Evolutionary conservation across 75 land plant genomes (phyloP).

Genomic region (Cupressus sempervirens): DNA sequence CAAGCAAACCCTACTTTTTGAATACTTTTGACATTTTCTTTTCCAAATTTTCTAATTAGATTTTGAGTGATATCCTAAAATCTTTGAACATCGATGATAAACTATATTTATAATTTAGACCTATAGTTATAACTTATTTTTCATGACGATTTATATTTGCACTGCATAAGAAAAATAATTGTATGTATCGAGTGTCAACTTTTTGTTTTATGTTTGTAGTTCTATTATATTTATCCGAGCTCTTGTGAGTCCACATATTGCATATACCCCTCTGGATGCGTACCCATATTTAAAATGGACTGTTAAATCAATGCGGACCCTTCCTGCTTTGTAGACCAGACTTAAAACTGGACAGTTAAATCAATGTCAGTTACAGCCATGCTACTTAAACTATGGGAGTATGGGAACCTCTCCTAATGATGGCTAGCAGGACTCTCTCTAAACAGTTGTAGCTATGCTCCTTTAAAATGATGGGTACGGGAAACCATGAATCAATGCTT

Average conservation of each 20-base stretch:
- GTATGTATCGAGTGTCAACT: not conserved
- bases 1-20: no score
- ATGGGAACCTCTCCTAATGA: not conserved
- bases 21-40: no score
- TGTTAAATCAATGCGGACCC: not conserved
- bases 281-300: not conserved
- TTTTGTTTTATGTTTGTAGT: not conserved
- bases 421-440: not conserved
- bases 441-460: not conserved
- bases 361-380: not conserved
- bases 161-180: no score
- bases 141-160: not conserved
- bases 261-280: not conserved
- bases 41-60: no score
- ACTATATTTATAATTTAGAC: no score
- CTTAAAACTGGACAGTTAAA: not conserved
- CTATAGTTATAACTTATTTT: no score
- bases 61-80: no score
- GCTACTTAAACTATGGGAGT: not conserved
- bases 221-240: not conserved
- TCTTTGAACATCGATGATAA: not conserved
- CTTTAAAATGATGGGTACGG: not conserved
- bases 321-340: not conserved
- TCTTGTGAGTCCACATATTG: not conserved
- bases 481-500: not conserved